phyloP scores from a whole-genome alignment of 2,329 filamentous ascomycete species.

The Talaromyces rugulosus region DNA sequence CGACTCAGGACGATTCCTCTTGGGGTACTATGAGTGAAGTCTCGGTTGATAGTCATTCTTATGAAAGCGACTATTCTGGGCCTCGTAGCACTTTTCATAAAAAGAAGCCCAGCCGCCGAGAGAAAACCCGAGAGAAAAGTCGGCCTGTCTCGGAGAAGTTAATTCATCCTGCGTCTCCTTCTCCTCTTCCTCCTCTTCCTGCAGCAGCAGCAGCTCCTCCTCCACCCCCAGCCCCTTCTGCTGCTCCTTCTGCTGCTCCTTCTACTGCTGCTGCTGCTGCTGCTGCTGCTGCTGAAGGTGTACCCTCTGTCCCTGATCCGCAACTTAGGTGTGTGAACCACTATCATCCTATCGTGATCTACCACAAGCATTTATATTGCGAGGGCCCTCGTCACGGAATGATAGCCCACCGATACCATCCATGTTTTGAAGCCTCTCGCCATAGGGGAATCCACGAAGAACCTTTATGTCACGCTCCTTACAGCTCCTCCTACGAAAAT shows the following conservation, averaged over 20 bases:
- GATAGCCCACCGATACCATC: not conserved
- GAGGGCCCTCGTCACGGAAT: too few species aligned
- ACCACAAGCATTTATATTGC: too few species aligned
- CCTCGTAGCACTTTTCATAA: too few species aligned
- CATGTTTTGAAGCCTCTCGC: not conserved
- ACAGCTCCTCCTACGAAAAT: not conserved
- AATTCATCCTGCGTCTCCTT: not conserved
- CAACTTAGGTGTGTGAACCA: not conserved
- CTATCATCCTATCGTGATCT: not conserved
- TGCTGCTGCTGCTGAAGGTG: conserved; percentile 4
- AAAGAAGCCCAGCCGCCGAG: not conserved
- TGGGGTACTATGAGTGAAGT: not conserved
- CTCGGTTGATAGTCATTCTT: not conserved
- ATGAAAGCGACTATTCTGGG: not conserved
- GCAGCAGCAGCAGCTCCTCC: not conserved
- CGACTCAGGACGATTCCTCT: not conserved
- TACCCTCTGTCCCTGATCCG: not conserved
- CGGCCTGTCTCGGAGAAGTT: too few species aligned
- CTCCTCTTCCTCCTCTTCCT: not conserved
- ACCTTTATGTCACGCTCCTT: not conserved
- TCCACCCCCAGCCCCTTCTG: too few species aligned
- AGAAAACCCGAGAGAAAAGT: not conserved
- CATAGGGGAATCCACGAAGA: not conserved
- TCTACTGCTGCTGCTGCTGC: conserved; percentile 25
- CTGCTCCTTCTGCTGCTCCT: conserved; percentile 25